These are phyloP conservation scores for Luffa aegyptiaca DNA, from an alignment of 306 rosid species.

Conservation along the genomic window DNA sequence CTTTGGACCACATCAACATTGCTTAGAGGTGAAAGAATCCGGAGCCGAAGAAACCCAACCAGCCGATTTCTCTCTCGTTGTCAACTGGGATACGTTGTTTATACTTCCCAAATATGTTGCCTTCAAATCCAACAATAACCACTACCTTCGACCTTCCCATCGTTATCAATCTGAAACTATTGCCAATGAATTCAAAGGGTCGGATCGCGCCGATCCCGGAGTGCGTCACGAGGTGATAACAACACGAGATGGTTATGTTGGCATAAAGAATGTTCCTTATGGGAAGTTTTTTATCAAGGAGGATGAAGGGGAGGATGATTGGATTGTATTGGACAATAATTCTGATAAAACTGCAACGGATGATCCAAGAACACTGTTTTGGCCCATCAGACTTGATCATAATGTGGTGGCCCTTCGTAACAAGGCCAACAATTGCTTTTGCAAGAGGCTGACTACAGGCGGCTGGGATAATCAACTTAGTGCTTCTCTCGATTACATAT, in stretches of 20 bases:
- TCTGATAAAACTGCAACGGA: background rate
- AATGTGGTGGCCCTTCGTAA: background rate
- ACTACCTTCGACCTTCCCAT: background rate
- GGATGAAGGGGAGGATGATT: background rate
- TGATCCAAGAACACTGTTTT: background rate
- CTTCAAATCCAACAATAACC: background rate
- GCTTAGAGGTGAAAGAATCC: background rate
- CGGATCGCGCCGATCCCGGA: background rate
- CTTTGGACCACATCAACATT: background rate
- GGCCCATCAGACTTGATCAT: background rate
- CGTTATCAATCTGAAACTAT: background rate
- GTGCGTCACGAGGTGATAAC: background rate
- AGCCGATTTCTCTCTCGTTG: background rate
- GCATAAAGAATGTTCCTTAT: background rate
- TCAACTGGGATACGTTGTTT: background rate
- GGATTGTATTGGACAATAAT: background rate
- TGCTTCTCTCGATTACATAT: background rate
- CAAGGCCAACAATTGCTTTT: background rate
- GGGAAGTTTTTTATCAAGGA: background rate
- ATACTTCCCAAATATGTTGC: conserved; percentile 7
- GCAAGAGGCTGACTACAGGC: background rate
- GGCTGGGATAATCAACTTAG: background rate
- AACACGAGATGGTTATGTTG: background rate
- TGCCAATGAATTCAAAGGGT: background rate
- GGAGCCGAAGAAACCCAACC: background rate